Evolutionary conservation across 495 filamentous ascomycete species (phyloP).

Genomic region (Bathelium albidoporum): DNA sequence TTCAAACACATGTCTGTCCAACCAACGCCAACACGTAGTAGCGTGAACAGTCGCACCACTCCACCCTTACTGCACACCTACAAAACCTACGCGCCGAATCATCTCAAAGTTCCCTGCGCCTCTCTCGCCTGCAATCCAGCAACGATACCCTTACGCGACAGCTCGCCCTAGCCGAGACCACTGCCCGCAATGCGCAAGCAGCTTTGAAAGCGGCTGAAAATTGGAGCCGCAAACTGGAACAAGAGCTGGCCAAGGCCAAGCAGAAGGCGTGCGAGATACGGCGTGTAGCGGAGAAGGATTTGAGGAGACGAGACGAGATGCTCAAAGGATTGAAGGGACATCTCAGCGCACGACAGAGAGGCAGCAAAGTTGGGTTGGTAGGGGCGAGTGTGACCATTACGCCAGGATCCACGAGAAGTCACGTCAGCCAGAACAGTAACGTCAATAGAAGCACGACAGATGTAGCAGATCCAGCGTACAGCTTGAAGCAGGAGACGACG

Average conservation of each 20-base stretch:
- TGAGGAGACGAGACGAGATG: constrained; percentile 82
- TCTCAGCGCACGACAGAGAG: constrained; percentile 42
- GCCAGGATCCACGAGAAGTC: constrained; percentile 31
- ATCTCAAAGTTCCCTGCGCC: constrained; percentile 18
- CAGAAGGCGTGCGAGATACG: constrained; percentile 36
- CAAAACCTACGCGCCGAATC: constrained; percentile 59
- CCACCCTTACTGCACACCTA: constrained; percentile 68
- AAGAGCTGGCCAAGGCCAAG: constrained; percentile 66
- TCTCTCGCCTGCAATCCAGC: constrained; percentile 55
- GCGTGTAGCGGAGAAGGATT: constrained; percentile 55
- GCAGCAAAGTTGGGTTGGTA: constrained; percentile 35
- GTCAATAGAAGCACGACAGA: constrained; percentile 35
- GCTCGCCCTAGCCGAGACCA: constrained; percentile 60
- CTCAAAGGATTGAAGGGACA: constrained; percentile 81
- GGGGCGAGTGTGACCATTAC: constrained; percentile 47
- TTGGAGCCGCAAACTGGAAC: constrained; percentile 46
- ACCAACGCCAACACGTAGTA: constrained; percentile 27
- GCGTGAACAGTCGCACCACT: constrained; percentile 81
- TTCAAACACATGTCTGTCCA: constrained; percentile 1
- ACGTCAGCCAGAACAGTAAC: neutral
- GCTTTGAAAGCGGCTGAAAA: constrained; percentile 64
- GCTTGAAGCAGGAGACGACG: constrained; percentile 74
- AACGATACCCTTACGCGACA: constrained; percentile 63
- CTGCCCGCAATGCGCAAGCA: constrained; percentile 56
- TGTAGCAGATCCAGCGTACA: constrained; percentile 53